Evolutionary conservation across 345 rosid species (phyloP), one percentile per base, ranked within the genome.

Genomic region (Nephelium lappaceum): DNA sequence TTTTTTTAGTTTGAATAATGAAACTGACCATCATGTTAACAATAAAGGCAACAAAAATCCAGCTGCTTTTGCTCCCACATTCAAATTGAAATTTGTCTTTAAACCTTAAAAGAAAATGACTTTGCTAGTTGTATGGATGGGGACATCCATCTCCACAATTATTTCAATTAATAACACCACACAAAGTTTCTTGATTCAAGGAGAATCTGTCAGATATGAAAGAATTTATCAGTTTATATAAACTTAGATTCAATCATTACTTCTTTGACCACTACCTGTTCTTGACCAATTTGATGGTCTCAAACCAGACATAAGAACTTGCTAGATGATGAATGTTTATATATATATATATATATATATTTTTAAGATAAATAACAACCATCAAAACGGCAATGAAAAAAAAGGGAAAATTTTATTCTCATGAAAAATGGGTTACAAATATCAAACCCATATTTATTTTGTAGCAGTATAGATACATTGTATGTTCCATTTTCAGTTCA

Each of bases 51-150:
- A 65, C 76, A 64, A 63, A 60, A 36, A 11, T 64, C 61, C 16
- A 12, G 42, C 43, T 24, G 64, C 70, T 69, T 78, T 85, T 78
- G 70, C 83, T 80, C 66, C 81, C 79, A 55, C 5, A 5, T 77
- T 79, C 78, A 47, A 73, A 47, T 78, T n/a, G n/a, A 73, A 75
- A 49, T 60, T 27, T 36, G 64, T 27, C 79, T 67, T 49, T 38
- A 39, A 75, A 72, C 57, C 43, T 72, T 77, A 5, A 18, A 31
- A 42, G 16, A 78, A 49, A 61, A 31, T 61, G 70, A 38, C 64
- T 45, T n/a, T 19, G 51, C 69, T 74, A 42, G 19, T 39, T n/a
- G 43, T 62, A 31, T 53, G 47, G 42, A 42, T 53, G 80, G 72
- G 58, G 70, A 27, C 79, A 71, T 70, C 36, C 24, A 25, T 14